These are phyloP conservation scores for Trichoderma sp. DNA, from an alignment of 2,329 filamentous ascomycete species.

Conservation along the genomic window DNA sequence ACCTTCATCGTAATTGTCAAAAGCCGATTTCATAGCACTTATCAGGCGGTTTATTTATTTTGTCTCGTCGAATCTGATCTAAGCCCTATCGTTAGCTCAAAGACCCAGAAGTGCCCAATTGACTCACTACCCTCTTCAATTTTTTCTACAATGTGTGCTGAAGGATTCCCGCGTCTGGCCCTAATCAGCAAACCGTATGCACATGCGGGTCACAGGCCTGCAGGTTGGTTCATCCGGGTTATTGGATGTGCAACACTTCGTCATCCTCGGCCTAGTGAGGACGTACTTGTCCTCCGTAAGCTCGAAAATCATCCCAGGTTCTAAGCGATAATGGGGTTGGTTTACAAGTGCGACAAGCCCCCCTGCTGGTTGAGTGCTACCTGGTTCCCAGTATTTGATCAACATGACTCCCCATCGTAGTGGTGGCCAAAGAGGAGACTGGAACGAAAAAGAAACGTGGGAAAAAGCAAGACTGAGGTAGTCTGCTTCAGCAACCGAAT, in stretches of 20 bases:
- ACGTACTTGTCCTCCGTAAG: background rate
- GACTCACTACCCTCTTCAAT: background rate
- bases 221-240: background rate
- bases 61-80: background rate
- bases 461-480: background rate
- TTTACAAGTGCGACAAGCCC: background rate
- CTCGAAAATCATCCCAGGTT: background rate
- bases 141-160: background rate
- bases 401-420: background rate
- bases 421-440: background rate
- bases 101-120: background rate
- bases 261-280: background rate
- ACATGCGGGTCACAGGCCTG: slow-evolving; percentile 3
- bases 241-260: background rate
- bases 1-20: background rate
- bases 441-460: slow-evolving; percentile 5
- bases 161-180: slow-evolving; percentile 1
- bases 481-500: background rate
- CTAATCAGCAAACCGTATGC: background rate
- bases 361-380: background rate
- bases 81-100: background rate
- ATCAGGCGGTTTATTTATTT: background rate
- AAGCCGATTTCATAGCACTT: background rate
- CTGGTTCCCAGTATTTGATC: slow-evolving; percentile 16
- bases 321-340: background rate